A percentile compares a stretch with the other conserved stretches of the same genome.
These are phyloP conservation scores for Bassia scoparia DNA, from an alignment of 148 eudicot genomes.

Conservation along the genomic window DNA sequence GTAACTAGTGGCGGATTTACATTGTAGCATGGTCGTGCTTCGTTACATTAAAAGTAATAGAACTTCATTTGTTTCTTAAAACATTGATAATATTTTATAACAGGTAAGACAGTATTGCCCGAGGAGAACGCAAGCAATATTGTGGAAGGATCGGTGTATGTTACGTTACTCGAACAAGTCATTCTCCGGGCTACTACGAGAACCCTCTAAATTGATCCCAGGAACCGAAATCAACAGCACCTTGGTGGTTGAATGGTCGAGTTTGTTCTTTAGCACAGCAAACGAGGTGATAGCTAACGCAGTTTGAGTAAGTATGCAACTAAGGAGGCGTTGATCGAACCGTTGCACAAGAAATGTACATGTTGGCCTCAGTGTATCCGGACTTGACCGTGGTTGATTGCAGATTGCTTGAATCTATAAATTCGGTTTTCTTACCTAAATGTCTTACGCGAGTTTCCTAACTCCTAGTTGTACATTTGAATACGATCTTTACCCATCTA, in stretches of 20 bases:
- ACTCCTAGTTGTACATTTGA: neutral
- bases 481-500: neutral
- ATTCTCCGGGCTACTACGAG: neutral
- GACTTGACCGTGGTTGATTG: neutral
- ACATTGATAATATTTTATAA: no score
- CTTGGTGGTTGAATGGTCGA: neutral
- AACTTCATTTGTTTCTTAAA: no score
- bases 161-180: neutral
- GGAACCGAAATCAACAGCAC: neutral
- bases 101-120: neutral
- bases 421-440: no score
- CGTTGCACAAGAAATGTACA: neutral
- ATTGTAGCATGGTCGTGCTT: no score
- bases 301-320: neutral
- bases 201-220: neutral
- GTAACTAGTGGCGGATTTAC: neutral
- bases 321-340: neutral
- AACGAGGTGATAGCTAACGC: neutral
- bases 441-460: neutral
- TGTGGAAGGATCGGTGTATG: neutral
- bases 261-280: neutral
- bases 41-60: no score
- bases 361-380: conserved; percentile 2
- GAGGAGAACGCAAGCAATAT: neutral
- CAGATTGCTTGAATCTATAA: neutral